Base-by-base conservation (phyloP, 768 basidiomycete genomes). In the Boletus barrowsii region DNA sequence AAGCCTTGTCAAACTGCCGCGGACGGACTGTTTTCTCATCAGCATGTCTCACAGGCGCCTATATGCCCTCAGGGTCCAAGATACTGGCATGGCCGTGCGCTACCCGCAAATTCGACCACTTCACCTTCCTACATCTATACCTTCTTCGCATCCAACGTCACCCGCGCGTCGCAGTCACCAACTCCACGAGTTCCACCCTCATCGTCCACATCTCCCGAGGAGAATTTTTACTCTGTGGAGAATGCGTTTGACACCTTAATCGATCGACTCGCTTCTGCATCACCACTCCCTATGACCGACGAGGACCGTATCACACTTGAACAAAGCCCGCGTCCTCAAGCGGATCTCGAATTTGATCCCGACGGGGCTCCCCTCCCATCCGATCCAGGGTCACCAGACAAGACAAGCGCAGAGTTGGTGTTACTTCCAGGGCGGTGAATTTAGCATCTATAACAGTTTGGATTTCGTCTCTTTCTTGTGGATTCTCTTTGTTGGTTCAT, bases 1-100 rank as follows among this genome's bases (percentile, higher is more conserved):
- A 76, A 76, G 35, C 83, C 83, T 1, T 86, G 86, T 59, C 77
- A 78, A 60, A 78, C 78, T 20, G 82, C 84, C 1, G 76, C 76
- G 13, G 78, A 79, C 40, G 75, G 76, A 42, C 65, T 80, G 36
- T 69, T 73, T 60, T 58, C 70, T 7, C 60, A 58, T 33, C 58
- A 52, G 18, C 59, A 44, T 52, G 42, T 36, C 36, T 64, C 54
- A 18, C 63, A 51, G 15, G 51, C 55, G 3, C 70, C 68, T 8
- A 54, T 68, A 24, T 71, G 65, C 24, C 78, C 79, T 6, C 74
- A 78, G 56, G 77, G 77, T 7, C 71, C 73, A 11, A 65, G 68
- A 43, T 76, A 76, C 48, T 78, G 76, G 76, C 75, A 76, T 47
- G 61, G 64, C 24, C 53, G 52, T 1, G 47, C 64, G 5, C 59